Base-by-base conservation (phyloP, 352 stramenopile genomes). In the Globisporangium iwayamae region DNA sequence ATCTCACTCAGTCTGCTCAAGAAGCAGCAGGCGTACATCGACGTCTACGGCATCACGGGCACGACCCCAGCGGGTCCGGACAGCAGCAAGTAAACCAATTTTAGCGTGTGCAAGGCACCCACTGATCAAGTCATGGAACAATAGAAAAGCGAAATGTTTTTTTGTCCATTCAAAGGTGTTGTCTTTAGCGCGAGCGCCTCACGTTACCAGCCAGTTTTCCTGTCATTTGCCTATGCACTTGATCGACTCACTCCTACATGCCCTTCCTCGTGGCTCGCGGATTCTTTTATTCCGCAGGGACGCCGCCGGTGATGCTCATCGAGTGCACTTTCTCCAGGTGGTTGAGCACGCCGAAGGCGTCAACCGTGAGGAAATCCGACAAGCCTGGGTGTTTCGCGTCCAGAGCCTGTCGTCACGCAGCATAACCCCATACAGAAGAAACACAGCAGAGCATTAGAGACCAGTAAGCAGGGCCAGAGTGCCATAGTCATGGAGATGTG, bases 21-120 rank as follows among this genome's bases (percentile, higher is more conserved):
- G 79, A 92, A 91, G 70, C 87, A 95, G 70, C 86, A 95, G 66
- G 78, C 74, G 60, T 95, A 95, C 70, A 71, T 95, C 65, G 83
- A 84, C 20, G 65, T 90, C 60, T 95, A 93, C 67, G 87, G 87
- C 36, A 71, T 89, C 64, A 94, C 87, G 16, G 87, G 87, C 60
- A 93, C 85, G 63, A 90, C 79, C n/a, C 86, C 86, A 47, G 69
- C 71, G 25, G 56, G 56, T 38, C 48, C 48, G 6, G 60, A 74
- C 55, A 73, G 79, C 57, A 85, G 79, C 70, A 79, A 83, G 66
- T 76, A 76, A 62, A 68, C 9, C 38, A 7, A 56, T 10, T n/a
- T 20, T 28, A n/a, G 4, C 20, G 38, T 22, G 43, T 10, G 1
- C 43, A 46, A n/a, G 39, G 36, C 9, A 41, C 14, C 36, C 36